These are phyloP conservation scores for Halophytophthora polymorphica DNA, from an alignment of 352 stramenopile genomes.

Conservation along the genomic window DNA sequence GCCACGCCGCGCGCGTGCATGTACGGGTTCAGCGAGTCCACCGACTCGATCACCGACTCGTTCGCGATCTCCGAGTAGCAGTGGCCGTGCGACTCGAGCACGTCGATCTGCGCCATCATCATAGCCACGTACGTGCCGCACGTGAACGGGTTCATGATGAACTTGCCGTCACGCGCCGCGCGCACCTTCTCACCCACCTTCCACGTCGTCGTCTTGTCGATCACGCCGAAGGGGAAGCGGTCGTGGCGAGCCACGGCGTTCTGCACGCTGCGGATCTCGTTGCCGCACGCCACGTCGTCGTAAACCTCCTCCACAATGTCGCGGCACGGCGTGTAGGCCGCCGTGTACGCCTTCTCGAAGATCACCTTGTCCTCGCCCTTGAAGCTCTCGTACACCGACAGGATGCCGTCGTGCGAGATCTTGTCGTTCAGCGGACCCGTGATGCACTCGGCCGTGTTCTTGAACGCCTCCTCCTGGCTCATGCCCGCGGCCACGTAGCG, in stretches of 20 bases:
- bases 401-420: conserved; percentile 97
- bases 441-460: conserved; percentile 96
- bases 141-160: conserved; percentile 97
- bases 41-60: conserved; percentile 98
- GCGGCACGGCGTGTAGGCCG: conserved; percentile 94
- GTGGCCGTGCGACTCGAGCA: conserved; percentile 94
- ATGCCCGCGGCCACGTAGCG: conserved; percentile 95
- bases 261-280: conserved; percentile 98
- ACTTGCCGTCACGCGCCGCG: conserved; percentile 91
- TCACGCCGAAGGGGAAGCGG: conserved; percentile 96
- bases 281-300: conserved; percentile 96
- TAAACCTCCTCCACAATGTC: conserved; percentile 99
- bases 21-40: conserved; percentile 98
- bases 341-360: conserved; percentile 95
- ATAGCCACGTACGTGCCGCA: conserved; percentile 97
- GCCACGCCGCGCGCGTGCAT: conserved; percentile 97
- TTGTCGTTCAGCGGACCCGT: conserved; percentile 96
- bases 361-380: conserved; percentile 91
- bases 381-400: conserved; percentile 95
- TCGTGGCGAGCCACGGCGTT: conserved; percentile 94
- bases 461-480: conserved; percentile 94
- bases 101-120: conserved; percentile 98
- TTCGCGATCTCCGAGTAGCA: conserved; percentile 98
- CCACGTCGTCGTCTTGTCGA: conserved; percentile 97
- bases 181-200: conserved; percentile 96